Conservation (phyloP, 768 basidiomycete genomes). For the Boletus pseudo-olivaceus region DNA sequence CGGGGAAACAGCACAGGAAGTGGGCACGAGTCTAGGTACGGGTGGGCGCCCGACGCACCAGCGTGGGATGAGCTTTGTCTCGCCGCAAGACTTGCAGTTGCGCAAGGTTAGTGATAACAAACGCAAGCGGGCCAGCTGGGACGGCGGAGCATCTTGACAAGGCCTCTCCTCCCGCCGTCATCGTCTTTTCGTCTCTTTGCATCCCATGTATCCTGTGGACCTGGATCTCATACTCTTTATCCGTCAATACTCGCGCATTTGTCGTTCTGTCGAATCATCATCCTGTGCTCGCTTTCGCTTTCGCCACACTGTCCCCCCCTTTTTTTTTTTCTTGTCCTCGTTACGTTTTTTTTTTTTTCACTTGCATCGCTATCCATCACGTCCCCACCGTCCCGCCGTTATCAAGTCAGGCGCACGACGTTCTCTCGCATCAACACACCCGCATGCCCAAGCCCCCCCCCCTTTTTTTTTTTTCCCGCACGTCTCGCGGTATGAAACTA, state of each 20-base stretch:
- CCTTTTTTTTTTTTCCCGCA: slow-evolving; percentile 4
- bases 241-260: slow-evolving; percentile 12
- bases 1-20: slow-evolving; percentile 16
- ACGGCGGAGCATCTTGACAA: slow-evolving; percentile 38
- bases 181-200: neutral
- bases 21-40: neutral
- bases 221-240: slow-evolving; percentile 7
- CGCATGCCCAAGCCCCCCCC: slow-evolving; percentile 2
- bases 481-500: slow-evolving; percentile 19
- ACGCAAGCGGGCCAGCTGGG: slow-evolving; percentile 57
- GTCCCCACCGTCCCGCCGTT: slow-evolving; percentile 4
- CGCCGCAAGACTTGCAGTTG: slow-evolving; percentile 49
- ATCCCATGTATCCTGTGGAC: slow-evolving; percentile 7
- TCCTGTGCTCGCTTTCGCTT: slow-evolving; percentile 8
- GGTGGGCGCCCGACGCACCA: slow-evolving; percentile 34
- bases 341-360: slow-evolving; percentile 12
- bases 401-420: slow-evolving; percentile 7
- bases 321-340: too few species aligned
- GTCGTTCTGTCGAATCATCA: slow-evolving; percentile 4
- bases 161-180: neutral
- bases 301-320: slow-evolving; percentile 1
- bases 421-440: slow-evolving; percentile 14
- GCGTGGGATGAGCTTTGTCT: slow-evolving; percentile 50
- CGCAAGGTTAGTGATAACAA: slow-evolving; percentile 50
- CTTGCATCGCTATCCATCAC: slow-evolving; percentile 25